Evolutionary conservation across 2,329 filamentous ascomycete species (phyloP), one percentile per base, ranked within the genome.

Genomic region (Bipolaris victoriae): DNA sequence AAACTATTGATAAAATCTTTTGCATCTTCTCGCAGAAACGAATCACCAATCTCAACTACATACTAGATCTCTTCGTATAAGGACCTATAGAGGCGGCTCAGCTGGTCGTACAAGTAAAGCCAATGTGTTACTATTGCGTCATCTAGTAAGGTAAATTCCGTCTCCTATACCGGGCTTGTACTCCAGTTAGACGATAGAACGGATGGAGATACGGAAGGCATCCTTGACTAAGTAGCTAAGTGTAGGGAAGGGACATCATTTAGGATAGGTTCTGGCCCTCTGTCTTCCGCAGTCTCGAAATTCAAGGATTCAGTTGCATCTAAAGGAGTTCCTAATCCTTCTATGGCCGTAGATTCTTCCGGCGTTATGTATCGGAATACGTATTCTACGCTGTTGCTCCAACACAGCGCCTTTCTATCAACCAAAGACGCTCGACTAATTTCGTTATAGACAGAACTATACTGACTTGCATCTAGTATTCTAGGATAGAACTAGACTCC

Each of bases 1-100:
- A 55, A 55, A n/a, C 9, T 11, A 11, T n/a, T 37, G 35, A 55
- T 50, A 24, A 50, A 55, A 18, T 55, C 39, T 50, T 16, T 3
- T n/a, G 39, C 22, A 35, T 55, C 31, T 22, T 55, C 15, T 55
- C 11, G 11, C 35, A 55, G 40, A 29, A 44, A 55, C 16, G 15
- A 36, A 50, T 55, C 5, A 15, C 46, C 9, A 11, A 55, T 55
- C 22, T 20, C 22, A 20, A 49, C 41, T 13, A 49, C 16, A 26
- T 37, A 43, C 7, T 11, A 24, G 43, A 55, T 29, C 20, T 44
- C 24, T 15, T 55, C 13, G 26, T 55, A 50, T 20, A 22, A 7
- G 40, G 31, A 31, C 18, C 39, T 13, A 44, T 49, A 55, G 31
- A 55, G 52, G 41, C 13, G 16, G 41, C 40, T 44, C 15, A 55